phyloP scores from a whole-genome alignment of 352 stramenopile species.

The Phytophthora litchii region DNA sequence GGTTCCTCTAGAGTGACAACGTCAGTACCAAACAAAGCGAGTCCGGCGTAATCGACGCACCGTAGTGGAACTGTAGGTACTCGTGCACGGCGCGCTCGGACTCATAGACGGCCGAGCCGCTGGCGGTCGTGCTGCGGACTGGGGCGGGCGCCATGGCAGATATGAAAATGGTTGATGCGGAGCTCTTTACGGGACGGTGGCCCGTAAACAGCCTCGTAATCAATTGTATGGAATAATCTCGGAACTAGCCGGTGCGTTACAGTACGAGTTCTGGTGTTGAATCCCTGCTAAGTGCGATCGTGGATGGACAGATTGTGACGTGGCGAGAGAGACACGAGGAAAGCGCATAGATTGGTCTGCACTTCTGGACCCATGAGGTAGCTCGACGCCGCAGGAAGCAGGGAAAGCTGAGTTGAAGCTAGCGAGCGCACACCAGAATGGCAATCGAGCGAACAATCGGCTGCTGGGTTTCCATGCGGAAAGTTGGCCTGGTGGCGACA shows the following conservation, averaged over 20 bases:
- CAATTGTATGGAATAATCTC: constrained; percentile 3
- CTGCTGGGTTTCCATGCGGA: constrained; percentile 8
- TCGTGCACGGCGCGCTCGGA: constrained; percentile 87
- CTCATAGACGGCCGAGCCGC: constrained; percentile 88
- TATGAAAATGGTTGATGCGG: constrained; percentile 3
- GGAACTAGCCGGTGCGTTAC: constrained; percentile 4
- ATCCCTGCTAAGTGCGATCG: constrained; percentile 20
- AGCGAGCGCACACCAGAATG: background rate
- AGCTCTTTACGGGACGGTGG: background rate
- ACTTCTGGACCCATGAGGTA: background rate
- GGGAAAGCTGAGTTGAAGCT: background rate
- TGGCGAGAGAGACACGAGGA: constrained; percentile 17
- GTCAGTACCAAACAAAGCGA: background rate
- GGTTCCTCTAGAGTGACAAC: constrained; percentile 54
- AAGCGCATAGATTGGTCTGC: background rate
- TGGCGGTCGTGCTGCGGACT: constrained; percentile 87
- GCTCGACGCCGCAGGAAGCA: background rate
- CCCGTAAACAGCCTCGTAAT: constrained; percentile 8
- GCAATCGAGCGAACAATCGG: background rate
- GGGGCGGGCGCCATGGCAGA: background rate
- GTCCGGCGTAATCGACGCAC: constrained; percentile 28
- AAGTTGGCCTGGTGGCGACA: constrained; percentile 3
- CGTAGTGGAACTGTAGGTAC: constrained; percentile 93
- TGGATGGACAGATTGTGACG: background rate
- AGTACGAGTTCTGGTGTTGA: background rate